Evolutionary conservation across 2,329 filamentous ascomycete genomes (phyloP).

Genomic region (Huntiella decipiens): DNA sequence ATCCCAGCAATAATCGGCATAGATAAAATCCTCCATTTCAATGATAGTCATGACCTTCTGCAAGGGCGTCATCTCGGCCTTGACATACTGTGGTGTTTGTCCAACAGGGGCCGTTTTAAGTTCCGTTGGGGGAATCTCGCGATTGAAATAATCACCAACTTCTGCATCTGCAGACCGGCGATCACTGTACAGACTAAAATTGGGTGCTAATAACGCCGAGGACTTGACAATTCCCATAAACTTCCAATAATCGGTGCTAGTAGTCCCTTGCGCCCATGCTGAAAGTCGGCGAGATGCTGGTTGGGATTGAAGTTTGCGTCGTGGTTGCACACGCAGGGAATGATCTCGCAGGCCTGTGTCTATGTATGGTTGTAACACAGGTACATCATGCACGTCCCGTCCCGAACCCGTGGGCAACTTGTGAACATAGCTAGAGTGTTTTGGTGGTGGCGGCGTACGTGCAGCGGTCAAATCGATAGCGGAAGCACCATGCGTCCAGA

Average conservation of each 20-base stretch:
- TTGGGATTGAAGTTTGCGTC: not conserved
- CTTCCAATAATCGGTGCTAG: not conserved
- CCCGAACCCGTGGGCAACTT: not conserved
- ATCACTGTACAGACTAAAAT: slow-evolving; percentile 4
- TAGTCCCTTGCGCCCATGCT: slow-evolving; percentile 2
- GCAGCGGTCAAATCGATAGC: slow-evolving; percentile 9
- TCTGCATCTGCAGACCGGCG: slow-evolving; percentile 1
- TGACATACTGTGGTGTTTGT: slow-evolving; percentile 8
- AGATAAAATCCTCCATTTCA: slow-evolving; percentile 8
- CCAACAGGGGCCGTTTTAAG: slow-evolving; percentile 6
- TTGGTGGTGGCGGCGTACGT: not conserved
- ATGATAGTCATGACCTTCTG: slow-evolving; percentile 5
- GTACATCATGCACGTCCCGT: not conserved
- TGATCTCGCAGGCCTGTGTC: not conserved
- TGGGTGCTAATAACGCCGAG: slow-evolving; percentile 4
- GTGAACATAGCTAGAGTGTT: not conserved
- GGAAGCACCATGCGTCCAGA: slow-evolving; percentile 11
- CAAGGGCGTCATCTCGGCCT: not conserved
- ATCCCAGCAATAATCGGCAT: slow-evolving; percentile 9
- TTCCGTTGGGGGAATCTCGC: not conserved
- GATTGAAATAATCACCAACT: slow-evolving; percentile 3
- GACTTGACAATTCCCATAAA: not conserved
- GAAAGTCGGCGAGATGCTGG: slow-evolving; percentile 1
- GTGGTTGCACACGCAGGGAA: not conserved
- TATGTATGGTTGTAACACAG: not conserved